Evolutionary conservation across 495 filamentous ascomycete species (phyloP), one percentile per base, ranked within the genome.

Genomic region (Hypoxylon intermedium): DNA sequence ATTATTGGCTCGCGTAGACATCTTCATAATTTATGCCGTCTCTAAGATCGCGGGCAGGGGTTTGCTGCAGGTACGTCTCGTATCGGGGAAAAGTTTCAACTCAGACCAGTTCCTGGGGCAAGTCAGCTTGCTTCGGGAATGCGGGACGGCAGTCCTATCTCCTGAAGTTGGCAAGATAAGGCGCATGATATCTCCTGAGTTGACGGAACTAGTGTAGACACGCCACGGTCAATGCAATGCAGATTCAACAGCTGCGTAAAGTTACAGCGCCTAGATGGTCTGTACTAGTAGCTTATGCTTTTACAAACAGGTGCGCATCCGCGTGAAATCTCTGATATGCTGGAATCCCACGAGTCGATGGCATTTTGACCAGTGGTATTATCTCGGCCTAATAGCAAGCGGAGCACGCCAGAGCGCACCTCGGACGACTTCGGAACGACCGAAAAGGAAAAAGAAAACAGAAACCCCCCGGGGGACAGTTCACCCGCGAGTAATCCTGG

Each of bases 71-170:
- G 63, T 67, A 67, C 63, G 48, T 61, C 53, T 58, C 45, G 58
- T 57, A 52, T 58, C 57, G 52, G 57, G 63, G 52, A 49, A 62
- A 66, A 61, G 63, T 66, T 66, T 67, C 58, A 58, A 67, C 58
- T 57, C 56, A 55, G 61, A 46, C 45, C 56, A 46, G 55, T 51
- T 65, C 44, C 61, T 52, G 45, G 51, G 50, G 55, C 33, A 49
- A 52, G 18, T 56, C 46, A 60, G 41, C 48, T 61, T 37, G 13
- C 41, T 49, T 61, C 63, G 63, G 63, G 43, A 62, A 66, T 46
- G 57, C 56, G 63, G 58, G 41, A 60, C 63, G 57, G 51, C 51
- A 42, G 24, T 66, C 57, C 50, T 61, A 56, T 60, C 56, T 38
- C 31, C 31, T 49, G 51, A 53, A 41, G 31, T 46, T 3, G 45